Conservation (phyloP, 495 filamentous ascomycete species). For the Neurospora cerealis region DNA sequence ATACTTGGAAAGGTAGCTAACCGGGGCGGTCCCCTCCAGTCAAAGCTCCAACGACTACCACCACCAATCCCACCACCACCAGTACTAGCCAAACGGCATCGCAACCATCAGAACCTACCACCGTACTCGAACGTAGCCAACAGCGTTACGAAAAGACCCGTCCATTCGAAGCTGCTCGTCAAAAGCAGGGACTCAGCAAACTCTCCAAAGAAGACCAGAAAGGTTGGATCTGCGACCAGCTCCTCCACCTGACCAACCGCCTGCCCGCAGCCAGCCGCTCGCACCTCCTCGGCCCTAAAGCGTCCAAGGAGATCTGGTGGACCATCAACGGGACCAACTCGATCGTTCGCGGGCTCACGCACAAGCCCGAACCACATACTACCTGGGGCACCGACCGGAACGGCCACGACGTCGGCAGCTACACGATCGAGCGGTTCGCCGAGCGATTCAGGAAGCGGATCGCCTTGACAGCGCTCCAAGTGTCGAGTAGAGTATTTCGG, state of each 20-base stretch:
- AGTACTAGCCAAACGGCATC: neutral
- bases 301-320: conserved; percentile 41
- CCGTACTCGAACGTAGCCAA: conserved; percentile 25
- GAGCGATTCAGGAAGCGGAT: conserved; percentile 18
- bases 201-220: conserved; percentile 28
- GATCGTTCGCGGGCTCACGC: conserved; percentile 24
- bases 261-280: conserved; percentile 12
- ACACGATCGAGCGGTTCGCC: conserved; percentile 28
- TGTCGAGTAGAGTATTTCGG: conserved; percentile 21
- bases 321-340: conserved; percentile 34
- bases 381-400: conserved; percentile 33
- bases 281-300: conserved; percentile 29
- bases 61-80: neutral
- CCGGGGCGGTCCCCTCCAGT: neutral
- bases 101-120: conserved; percentile 14
- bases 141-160: conserved; percentile 27
- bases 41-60: neutral
- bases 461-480: conserved; percentile 18
- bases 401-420: conserved; percentile 30
- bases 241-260: conserved; percentile 23
- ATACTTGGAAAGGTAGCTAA: neutral
- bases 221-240: conserved; percentile 15
- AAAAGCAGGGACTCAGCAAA: conserved; percentile 22
- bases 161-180: conserved; percentile 19
- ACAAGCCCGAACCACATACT: conserved; percentile 11